phyloP scores from a whole-genome alignment of 2,329 filamentous ascomycete species.

The Fusarium cyanostomum region DNA sequence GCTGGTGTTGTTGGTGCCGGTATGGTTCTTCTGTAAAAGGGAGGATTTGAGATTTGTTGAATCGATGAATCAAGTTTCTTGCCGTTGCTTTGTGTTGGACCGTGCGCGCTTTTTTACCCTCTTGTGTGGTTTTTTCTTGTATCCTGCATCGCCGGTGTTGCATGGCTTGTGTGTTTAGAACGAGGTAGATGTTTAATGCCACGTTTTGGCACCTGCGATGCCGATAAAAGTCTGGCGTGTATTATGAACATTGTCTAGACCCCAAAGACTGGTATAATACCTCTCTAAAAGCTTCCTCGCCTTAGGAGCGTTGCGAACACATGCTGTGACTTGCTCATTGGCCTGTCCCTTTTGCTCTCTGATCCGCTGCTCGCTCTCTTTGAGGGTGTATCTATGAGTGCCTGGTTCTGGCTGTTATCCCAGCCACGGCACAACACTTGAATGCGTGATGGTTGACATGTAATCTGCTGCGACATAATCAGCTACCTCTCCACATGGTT shows the following conservation, averaged over 20 bases:
- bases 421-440: too few relatives aligned
- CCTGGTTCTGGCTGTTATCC: not conserved
- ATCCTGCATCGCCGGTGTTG: constrained; percentile 45
- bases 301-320: too few relatives aligned
- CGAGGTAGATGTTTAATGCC: constrained; percentile 42
- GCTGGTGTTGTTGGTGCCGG: constrained; percentile 62
- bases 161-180: constrained; percentile 41
- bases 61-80: constrained; percentile 35
- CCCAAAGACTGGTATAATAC: too few relatives aligned
- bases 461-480: too few relatives aligned
- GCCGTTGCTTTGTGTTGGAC: constrained; percentile 29
- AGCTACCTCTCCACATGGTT: too few relatives aligned
- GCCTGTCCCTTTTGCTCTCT: too few relatives aligned
- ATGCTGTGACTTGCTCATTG: too few relatives aligned
- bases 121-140: constrained; percentile 33
- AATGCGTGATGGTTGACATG: too few relatives aligned
- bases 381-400: not conserved
- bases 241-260: not conserved
- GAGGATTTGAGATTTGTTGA: constrained; percentile 15
- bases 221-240: not conserved
- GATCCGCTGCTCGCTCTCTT: too few relatives aligned
- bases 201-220: constrained; percentile 36
- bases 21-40: constrained; percentile 63
- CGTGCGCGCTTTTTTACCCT: constrained; percentile 30
- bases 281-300: too few relatives aligned